Conservation (phyloP, 73 alveolate genomes). For the Tetrahymena malaccensis region DNA sequence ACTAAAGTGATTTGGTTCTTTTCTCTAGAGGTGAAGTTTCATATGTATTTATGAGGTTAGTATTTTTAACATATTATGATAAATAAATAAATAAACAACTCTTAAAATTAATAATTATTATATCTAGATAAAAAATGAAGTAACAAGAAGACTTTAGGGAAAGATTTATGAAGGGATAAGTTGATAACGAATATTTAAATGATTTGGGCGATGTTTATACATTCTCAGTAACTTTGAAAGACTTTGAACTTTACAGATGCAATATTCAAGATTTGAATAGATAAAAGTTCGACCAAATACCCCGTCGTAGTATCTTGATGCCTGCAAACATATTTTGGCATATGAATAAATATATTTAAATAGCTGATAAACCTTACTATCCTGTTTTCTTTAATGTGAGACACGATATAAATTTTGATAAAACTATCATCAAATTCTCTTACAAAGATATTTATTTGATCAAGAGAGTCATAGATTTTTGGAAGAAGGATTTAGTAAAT, state of each 20-base stretch:
- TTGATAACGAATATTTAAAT: slow-evolving; percentile 6
- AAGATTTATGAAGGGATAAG: neutral
- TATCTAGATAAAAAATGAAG: neutral
- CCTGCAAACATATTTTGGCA: slow-evolving; percentile 24
- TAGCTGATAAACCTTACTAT: neutral
- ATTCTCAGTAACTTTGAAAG: slow-evolving; percentile 8
- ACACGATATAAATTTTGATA: slow-evolving; percentile 7
- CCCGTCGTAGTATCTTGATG: slow-evolving; percentile 15
- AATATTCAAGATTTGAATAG: neutral
- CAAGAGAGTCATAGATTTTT: slow-evolving; percentile 1
- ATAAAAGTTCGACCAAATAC: neutral
- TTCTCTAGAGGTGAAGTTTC: slow-evolving; percentile 33
- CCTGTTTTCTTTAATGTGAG: slow-evolving; percentile 15
- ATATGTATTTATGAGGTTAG: slow-evolving; percentile 23
- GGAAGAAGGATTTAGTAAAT: neutral
- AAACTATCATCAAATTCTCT: slow-evolving; percentile 22
- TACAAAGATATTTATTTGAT: slow-evolving; percentile 19
- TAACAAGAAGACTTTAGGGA: slow-evolving; percentile 10
- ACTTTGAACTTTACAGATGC: slow-evolving; percentile 32
- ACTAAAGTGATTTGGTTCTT: neutral
- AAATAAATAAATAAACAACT: no score
- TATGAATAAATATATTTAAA: slow-evolving; percentile 13
- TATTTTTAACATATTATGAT: neutral
- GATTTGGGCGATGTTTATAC: slow-evolving; percentile 33
- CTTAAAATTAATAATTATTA: neutral